A percentile compares a stretch with the other conserved stretches of the same genome.
Evolutionary conservation across 768 basidiomycete species (phyloP).

Genomic region (Amanita muscaria): DNA sequence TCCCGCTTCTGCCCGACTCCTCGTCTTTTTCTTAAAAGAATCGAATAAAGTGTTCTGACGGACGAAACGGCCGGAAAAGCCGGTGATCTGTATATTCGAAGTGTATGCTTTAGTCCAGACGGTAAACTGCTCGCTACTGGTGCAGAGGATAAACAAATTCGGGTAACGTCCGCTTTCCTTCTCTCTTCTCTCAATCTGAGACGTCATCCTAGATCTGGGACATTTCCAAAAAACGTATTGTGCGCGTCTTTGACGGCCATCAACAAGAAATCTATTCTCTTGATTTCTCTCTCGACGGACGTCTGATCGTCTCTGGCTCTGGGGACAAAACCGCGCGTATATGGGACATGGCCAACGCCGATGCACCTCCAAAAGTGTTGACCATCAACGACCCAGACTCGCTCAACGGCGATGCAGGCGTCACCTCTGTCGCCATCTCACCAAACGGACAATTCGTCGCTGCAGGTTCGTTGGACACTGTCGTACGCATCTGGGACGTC

Average conservation of each 20-base stretch:
- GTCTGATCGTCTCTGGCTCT: conserved; percentile 81
- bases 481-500: conserved; percentile 79
- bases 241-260: conserved; percentile 80
- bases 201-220: conserved; percentile 76
- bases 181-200: background rate
- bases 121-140: conserved; percentile 88
- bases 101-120: conserved; percentile 80
- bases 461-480: conserved; percentile 65
- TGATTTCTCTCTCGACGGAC: conserved; percentile 83
- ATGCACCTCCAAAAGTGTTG: conserved; percentile 20
- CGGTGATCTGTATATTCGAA: conserved; percentile 38
- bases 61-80: conserved; percentile 21
- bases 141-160: conserved; percentile 83
- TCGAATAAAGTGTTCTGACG: conserved; percentile 18
- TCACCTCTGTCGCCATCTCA: conserved; percentile 73
- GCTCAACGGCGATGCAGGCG: conserved; percentile 43
- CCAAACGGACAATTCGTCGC: conserved; percentile 62
- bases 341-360: conserved; percentile 33
- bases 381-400: conserved; percentile 47
- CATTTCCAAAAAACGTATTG: conserved; percentile 70
- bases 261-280: conserved; percentile 92
- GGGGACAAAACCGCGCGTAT: conserved; percentile 53
- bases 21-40: too few species aligned
- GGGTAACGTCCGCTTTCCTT: conserved; percentile 38
- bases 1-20: conserved; percentile 5